Percentiles rank a stretch among this genome's conserved stretches.
phyloP scores from a whole-genome alignment of 1,284 basidiomycete species.

The Caloboletus firmus region DNA sequence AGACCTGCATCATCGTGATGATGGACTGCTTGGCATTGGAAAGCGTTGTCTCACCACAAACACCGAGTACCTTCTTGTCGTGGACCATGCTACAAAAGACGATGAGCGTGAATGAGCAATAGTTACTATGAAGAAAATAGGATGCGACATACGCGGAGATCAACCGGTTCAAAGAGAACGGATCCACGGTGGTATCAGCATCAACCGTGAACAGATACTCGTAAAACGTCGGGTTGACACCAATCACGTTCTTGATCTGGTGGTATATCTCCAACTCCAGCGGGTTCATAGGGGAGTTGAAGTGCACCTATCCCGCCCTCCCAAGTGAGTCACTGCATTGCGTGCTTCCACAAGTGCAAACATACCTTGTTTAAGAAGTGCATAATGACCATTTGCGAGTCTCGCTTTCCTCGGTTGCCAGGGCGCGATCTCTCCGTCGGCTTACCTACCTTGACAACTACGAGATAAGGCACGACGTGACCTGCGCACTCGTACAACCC shows the following conservation, averaged over 20 bases:
- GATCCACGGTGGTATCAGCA: conserved; percentile 93
- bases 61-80: conserved; percentile 91
- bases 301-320: conserved; percentile 71
- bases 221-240: conserved; percentile 98
- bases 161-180: conserved; percentile 83
- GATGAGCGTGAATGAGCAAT: neutral
- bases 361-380: conserved; percentile 93
- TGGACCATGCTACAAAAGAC: conserved; percentile 68
- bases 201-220: conserved; percentile 97
- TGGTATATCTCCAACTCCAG: conserved; percentile 98
- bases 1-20: conserved; percentile 99
- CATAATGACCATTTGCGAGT: conserved; percentile 96
- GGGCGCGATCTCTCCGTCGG: conserved; percentile 91
- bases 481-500: conserved; percentile 93
- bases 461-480: conserved; percentile 95
- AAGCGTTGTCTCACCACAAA: conserved; percentile 91
- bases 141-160: conserved; percentile 76
- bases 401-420: conserved; percentile 95
- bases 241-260: conserved; percentile 99
- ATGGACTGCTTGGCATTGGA: conserved; percentile 91
- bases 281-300: conserved; percentile 95
- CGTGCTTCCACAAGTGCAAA: neutral
- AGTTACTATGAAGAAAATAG: neutral
- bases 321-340: neutral
- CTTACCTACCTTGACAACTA: conserved; percentile 96